These are phyloP conservation scores for Diaporthe citriasiana DNA, from an alignment of 2,329 filamentous ascomycete genomes.

Conservation along the genomic window DNA sequence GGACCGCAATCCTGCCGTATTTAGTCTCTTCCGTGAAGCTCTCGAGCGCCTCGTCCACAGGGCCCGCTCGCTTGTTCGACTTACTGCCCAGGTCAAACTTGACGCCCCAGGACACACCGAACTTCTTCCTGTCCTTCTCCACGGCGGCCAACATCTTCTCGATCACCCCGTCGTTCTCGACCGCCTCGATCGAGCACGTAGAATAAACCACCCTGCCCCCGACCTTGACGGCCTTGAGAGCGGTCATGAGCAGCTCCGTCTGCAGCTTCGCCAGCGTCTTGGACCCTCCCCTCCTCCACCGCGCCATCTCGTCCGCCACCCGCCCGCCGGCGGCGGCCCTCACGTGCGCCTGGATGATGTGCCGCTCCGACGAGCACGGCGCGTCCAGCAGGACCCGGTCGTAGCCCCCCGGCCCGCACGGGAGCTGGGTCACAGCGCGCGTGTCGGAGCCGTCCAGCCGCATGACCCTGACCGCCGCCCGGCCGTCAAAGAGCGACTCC, in stretches of 20 bases:
- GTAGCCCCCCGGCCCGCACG: conserved; percentile 51
- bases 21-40: conserved; percentile 51
- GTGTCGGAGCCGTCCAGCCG: conserved; percentile 48
- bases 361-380: conserved; percentile 57
- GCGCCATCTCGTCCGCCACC: conserved; percentile 53
- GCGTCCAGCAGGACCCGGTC: conserved; percentile 58
- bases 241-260: conserved; percentile 54
- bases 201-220: conserved; percentile 57
- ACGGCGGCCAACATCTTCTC: conserved; percentile 52
- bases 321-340: conserved; percentile 50
- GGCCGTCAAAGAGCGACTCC: conserved; percentile 42
- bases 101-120: conserved; percentile 49
- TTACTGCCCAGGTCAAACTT: conserved; percentile 44
- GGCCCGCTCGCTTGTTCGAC: conserved; percentile 45
- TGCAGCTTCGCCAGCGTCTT: conserved; percentile 53
- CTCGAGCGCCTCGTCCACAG: conserved; percentile 43
- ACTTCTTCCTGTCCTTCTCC: conserved; percentile 55
- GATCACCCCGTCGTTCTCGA: conserved; percentile 58
- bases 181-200: conserved; percentile 56
- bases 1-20: conserved; percentile 56
- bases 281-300: conserved; percentile 53
- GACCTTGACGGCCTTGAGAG: conserved; percentile 51
- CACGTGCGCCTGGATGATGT: conserved; percentile 54
- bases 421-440: conserved; percentile 47
- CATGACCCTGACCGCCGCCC: conserved; percentile 46